Conservation (phyloP, 257 asterid species). For the Knoxia roxburghii region DNA sequence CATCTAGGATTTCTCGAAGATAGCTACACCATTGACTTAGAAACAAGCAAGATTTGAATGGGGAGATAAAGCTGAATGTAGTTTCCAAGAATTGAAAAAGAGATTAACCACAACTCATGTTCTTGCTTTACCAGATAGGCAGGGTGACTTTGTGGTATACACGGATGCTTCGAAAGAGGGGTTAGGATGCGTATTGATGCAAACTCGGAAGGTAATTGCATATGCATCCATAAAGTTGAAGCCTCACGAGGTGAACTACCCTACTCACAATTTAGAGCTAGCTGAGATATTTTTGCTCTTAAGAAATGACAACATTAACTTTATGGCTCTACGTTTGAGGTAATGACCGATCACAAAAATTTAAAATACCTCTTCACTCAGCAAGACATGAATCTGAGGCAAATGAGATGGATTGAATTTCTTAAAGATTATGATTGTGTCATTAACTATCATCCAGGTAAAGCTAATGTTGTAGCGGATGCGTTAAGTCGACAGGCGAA, state of each 20-base stretch:
- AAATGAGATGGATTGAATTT: neutral
- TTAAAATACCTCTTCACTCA: neutral
- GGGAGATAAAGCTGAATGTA: no score
- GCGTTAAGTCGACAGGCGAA: neutral
- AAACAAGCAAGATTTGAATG: neutral
- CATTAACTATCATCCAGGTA: neutral
- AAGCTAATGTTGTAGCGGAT: neutral
- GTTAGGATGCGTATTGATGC: no score
- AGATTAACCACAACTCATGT: no score
- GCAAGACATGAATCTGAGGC: neutral
- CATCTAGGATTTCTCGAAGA: neutral
- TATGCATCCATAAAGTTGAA: no score
- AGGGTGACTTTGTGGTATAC: no score
- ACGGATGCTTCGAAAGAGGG: no score
- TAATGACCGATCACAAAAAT: neutral
- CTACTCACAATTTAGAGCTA: no score
- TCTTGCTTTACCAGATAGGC: no score
- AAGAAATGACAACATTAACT: neutral
- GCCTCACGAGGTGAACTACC: no score
- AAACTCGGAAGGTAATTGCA: no score
- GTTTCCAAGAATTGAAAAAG: no score
- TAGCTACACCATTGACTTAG: neutral
- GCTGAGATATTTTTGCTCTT: neutral
- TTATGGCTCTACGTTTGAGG: neutral
- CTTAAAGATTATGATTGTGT: neutral